Evolutionary conservation across 2,329 filamentous ascomycete genomes (phyloP).

Genomic region (Fusarium sp.): DNA sequence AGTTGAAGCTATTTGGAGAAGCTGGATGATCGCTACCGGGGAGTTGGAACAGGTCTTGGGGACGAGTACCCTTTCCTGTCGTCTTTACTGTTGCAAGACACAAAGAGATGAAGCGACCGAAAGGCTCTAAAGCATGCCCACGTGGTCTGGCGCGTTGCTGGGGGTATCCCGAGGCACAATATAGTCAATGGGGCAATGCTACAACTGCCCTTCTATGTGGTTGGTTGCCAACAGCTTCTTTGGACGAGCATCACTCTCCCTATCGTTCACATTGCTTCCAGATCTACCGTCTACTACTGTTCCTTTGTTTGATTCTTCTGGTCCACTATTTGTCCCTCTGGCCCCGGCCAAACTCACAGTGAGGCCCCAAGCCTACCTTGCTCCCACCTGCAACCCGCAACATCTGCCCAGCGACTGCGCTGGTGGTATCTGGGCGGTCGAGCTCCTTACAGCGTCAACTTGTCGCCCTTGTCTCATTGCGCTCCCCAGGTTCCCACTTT

Average conservation of each 20-base stretch:
- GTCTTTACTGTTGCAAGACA: not conserved
- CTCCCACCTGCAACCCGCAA: not conserved
- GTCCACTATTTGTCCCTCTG: not conserved
- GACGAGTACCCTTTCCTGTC: not conserved
- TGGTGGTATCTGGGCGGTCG: not conserved
- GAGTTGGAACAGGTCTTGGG: not conserved
- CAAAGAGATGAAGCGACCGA: not conserved
- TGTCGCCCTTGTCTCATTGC: slow-evolving; percentile 25
- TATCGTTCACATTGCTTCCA: not conserved
- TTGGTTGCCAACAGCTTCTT: not conserved
- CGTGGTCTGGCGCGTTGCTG: not conserved
- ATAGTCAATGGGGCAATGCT: not conserved
- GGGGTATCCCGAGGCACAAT: not conserved
- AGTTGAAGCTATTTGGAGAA: not conserved
- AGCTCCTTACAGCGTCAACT: not conserved
- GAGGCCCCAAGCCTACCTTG: not conserved
- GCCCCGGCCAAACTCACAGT: slow-evolving; percentile 15
- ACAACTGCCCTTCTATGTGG: not conserved
- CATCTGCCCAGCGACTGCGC: not conserved
- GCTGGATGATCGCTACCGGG: not conserved
- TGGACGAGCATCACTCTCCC: not conserved
- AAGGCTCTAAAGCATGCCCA: not conserved
- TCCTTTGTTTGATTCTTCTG: slow-evolving; percentile 39
- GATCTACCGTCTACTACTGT: not conserved
- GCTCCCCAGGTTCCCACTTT: slow-evolving; percentile 32